These are phyloP conservation scores for Medicago ruthenica DNA, from an alignment of 306 rosid species.

Conservation along the genomic window DNA sequence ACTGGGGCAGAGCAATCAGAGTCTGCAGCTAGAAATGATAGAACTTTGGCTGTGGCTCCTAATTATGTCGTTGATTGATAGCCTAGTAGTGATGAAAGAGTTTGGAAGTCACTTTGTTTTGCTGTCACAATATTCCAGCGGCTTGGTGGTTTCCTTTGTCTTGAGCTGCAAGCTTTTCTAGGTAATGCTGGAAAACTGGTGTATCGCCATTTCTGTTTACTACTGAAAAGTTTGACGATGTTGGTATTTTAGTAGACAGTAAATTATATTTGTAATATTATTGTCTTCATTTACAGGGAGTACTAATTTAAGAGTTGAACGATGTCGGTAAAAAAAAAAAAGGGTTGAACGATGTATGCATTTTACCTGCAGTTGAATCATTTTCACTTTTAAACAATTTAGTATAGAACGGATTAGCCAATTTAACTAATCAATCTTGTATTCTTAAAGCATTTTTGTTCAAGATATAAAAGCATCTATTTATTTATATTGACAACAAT, in stretches of 20 bases:
- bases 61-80: slow-evolving; percentile 76
- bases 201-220: background rate
- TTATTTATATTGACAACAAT: no score
- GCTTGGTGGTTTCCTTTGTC: slow-evolving; percentile 17
- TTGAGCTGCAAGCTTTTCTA: background rate
- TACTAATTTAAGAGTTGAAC: background rate
- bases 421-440: background rate
- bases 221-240: background rate
- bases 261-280: background rate
- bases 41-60: slow-evolving; percentile 88
- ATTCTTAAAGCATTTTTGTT: background rate
- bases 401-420: background rate
- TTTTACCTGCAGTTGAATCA: background rate
- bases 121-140: background rate
- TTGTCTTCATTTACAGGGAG: background rate
- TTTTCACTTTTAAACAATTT: background rate
- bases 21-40: slow-evolving; percentile 65
- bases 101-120: slow-evolving; percentile 17
- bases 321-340: no score
- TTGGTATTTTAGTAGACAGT: background rate
- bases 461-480: background rate
- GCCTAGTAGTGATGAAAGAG: slow-evolving; percentile 23
- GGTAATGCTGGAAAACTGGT: slow-evolving; percentile 27
- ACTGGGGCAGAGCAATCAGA: slow-evolving; percentile 53
- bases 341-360: background rate